Base-by-base conservation (phyloP, 805 yeast species). In the Saturnispora mendoncae region DNA sequence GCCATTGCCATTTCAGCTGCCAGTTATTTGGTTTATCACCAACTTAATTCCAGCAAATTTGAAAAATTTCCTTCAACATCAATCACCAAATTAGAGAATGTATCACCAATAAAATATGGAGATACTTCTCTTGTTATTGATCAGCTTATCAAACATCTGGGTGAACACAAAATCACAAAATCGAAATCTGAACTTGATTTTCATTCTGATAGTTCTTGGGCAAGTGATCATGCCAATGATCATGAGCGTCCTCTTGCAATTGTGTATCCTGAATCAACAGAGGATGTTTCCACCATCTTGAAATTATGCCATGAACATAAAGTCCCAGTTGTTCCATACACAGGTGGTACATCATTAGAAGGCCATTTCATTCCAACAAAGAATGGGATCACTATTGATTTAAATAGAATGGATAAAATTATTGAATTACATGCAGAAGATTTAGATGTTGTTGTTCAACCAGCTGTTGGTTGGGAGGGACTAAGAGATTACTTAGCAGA, bases 381-480 rank as follows among this genome's bases (percentile, higher is more conserved):
- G 51, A 67, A 72, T 4, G 82, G 84, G 2, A 67, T 81, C 4
- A 66, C 74, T 33, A 51, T 80, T 29, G 90, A 82, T 53, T 58
- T 81, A 25, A 66, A 75, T n/a, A 63, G 69, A 42, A 72, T 84
- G 83, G 68, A 78, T 58, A 56, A 70, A 36, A 68, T 84, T 5
- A 18, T 83, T 6, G 65, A 65, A 18, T 58, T 84, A 27, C 76
- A 82, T 53, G 69, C 70, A 37, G 67, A 71, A 14, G 94, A 84
- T 56, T 61, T 83, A 52, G 92, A 84, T 56, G 71, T 80, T 15
- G 72, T 68, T 9, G 85, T 84, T 4, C 85, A 84, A 55, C 83
- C 87, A 0, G 87, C 88, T 17, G 78, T 84, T 9, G 83, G 82
- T 2, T 83, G 92, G 88, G 83, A 78, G 59, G 77, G 74, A 26